These are phyloP conservation scores for Leccinellum albellum DNA, from an alignment of 768 basidiomycete genomes.

Conservation along the genomic window DNA sequence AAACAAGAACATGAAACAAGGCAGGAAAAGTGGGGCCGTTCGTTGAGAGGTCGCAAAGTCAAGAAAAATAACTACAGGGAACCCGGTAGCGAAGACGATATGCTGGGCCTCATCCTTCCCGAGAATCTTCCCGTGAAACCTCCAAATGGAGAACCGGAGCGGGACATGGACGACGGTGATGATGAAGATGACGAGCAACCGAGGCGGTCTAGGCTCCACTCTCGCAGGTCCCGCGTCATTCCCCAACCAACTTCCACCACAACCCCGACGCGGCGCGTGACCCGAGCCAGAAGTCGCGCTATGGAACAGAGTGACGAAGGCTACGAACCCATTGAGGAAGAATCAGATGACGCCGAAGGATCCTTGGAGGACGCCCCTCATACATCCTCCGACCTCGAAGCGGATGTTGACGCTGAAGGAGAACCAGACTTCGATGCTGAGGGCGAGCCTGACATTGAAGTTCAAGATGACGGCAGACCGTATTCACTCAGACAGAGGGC, in stretches of 20 bases:
- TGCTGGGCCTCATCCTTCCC: slow-evolving; percentile 7
- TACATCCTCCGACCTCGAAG: slow-evolving; percentile 36
- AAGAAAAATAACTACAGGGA: slow-evolving; percentile 42
- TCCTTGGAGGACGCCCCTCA: slow-evolving; percentile 54
- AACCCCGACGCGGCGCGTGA: slow-evolving; percentile 5
- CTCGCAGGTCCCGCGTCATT: slow-evolving; percentile 20
- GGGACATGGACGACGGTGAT: slow-evolving; percentile 28
- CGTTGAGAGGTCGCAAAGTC: slow-evolving; percentile 41
- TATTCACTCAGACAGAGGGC: slow-evolving; percentile 64
- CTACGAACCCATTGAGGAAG: slow-evolving; percentile 46
- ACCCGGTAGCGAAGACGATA: slow-evolving; percentile 43
- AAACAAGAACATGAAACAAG: not conserved
- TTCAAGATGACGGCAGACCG: slow-evolving; percentile 36
- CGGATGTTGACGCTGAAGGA: slow-evolving; percentile 34
- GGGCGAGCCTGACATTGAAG: slow-evolving; percentile 37
- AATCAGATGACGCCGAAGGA: slow-evolving; percentile 53
- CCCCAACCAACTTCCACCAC: slow-evolving; percentile 18
- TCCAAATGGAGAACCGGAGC: slow-evolving; percentile 20
- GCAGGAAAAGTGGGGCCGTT: slow-evolving; percentile 17
- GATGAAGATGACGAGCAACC: slow-evolving; percentile 30
- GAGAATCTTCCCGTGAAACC: slow-evolving; percentile 13
- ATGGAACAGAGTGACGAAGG: slow-evolving; percentile 46
- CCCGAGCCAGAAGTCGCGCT: slow-evolving; percentile 25
- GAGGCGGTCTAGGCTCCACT: slow-evolving; percentile 9
- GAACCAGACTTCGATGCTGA: slow-evolving; percentile 40